Percentiles rank a stretch among this genome's conserved stretches.
Conservation (phyloP, 371 early-diverging fungal species). For the Rhizopus stolonifer region DNA sequence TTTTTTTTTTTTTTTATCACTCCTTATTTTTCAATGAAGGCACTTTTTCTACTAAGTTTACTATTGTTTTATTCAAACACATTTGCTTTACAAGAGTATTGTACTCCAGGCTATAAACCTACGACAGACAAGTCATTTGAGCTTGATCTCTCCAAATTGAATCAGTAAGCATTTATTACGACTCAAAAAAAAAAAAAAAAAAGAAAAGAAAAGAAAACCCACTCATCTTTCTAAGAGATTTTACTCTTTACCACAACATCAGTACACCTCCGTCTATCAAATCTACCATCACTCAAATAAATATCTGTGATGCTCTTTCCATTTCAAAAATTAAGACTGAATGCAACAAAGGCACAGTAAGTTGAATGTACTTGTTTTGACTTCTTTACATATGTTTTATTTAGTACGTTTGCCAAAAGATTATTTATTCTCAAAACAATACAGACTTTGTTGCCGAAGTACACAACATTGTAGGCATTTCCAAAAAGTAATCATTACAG, state of each 20-base stretch:
- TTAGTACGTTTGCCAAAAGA: constrained; percentile 28
- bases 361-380: too few species aligned
- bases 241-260: constrained; percentile 14
- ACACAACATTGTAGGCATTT: constrained; percentile 24
- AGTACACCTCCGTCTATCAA: constrained; percentile 19
- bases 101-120: constrained; percentile 25
- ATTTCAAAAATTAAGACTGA: constrained; percentile 16
- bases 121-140: constrained; percentile 15
- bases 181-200: not conserved
- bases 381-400: not conserved
- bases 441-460: constrained; percentile 16
- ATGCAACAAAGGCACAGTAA: constrained; percentile 27
- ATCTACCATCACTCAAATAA: constrained; percentile 19
- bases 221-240: constrained; percentile 8
- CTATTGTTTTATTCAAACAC: constrained; percentile 14
- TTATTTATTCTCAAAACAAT: constrained; percentile 10
- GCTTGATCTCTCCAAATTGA: constrained; percentile 27
- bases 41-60: constrained; percentile 4
- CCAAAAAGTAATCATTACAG: constrained; percentile 15
- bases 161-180: constrained; percentile 21
- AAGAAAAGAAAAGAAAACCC: too few species aligned
- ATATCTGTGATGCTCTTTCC: constrained; percentile 25
- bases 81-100: constrained; percentile 23
- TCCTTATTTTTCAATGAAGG: not conserved
- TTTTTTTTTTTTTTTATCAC: too few species aligned